Conservation (phyloP, 179 eudicot genomes). For the Heliamphora pulchella region DNA sequence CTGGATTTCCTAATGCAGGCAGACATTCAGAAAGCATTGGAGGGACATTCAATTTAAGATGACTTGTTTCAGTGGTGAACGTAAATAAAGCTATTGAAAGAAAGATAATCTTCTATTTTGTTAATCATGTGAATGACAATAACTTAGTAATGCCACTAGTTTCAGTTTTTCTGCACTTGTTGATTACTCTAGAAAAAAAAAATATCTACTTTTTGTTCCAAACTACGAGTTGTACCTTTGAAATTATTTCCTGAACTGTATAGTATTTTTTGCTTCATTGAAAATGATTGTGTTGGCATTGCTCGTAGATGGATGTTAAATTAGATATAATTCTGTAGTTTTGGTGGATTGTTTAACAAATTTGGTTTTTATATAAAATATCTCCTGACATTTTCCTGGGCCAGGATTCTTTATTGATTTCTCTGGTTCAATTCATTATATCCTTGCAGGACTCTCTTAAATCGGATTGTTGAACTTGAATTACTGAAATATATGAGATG, state of each 20-base stretch:
- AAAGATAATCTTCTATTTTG: slow-evolving; percentile 9
- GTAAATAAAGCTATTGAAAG: background rate
- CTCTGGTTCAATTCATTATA: too few relatives aligned
- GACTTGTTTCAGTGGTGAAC: background rate
- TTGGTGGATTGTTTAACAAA: too few relatives aligned
- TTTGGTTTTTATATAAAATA: too few relatives aligned
- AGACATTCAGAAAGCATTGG: slow-evolving; percentile 61
- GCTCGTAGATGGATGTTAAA: too few relatives aligned
- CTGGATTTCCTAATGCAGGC: slow-evolving; percentile 31
- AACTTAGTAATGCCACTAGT: background rate
- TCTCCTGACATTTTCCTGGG: too few relatives aligned
- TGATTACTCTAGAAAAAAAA: background rate
- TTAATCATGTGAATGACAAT: background rate
- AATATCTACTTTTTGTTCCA: background rate
- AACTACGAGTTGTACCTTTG: background rate
- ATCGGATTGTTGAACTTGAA: too few relatives aligned
- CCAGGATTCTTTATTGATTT: too few relatives aligned
- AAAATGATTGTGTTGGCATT: background rate
- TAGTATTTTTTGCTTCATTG: background rate
- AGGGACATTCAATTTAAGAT: background rate
- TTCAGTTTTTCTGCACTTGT: background rate
- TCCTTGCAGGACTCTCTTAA: too few relatives aligned
- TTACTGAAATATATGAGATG: too few relatives aligned
- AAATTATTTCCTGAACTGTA: background rate
- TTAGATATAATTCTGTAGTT: too few relatives aligned